phyloP scores from a whole-genome alignment of 1,284 basidiomycete species.

The Irpex lacteus region DNA sequence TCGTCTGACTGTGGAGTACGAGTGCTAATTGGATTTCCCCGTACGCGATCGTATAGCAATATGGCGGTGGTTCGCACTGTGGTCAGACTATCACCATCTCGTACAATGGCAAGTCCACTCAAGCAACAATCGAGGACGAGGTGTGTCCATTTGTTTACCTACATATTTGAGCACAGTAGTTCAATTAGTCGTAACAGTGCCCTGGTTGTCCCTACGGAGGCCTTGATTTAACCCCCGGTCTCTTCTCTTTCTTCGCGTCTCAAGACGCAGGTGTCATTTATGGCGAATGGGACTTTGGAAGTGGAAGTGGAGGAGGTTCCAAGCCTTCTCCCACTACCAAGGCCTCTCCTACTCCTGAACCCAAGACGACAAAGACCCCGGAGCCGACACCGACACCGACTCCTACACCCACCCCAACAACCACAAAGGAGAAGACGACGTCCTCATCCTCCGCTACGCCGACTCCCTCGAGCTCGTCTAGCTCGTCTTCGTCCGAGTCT shows the following conservation, averaged over 20 bases:
- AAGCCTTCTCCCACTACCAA: background rate
- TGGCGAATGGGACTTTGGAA: slow-evolving; percentile 25
- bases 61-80: slow-evolving; percentile 36
- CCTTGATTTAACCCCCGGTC: slow-evolving; percentile 33
- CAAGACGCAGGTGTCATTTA: slow-evolving; percentile 25
- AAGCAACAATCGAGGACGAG: slow-evolving; percentile 44
- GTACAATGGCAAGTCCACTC: slow-evolving; percentile 42
- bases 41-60: slow-evolving; percentile 22
- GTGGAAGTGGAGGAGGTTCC: background rate
- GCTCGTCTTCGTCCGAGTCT: background rate
- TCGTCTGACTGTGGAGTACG: background rate
- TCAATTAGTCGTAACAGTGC: slow-evolving; percentile 13
- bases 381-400: slow-evolving; percentile 10
- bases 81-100: slow-evolving; percentile 47
- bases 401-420: slow-evolving; percentile 6
- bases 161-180: too few species aligned
- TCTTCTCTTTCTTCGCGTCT: slow-evolving; percentile 29
- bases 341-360: slow-evolving; percentile 10
- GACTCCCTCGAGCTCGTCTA: background rate
- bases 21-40: too few species aligned
- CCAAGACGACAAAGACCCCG: background rate
- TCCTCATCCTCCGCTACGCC: background rate
- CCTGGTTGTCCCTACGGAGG: slow-evolving; percentile 20
- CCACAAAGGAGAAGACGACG: background rate
- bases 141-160: slow-evolving; percentile 18